Evolutionary conservation across 2,329 filamentous ascomycete genomes (phyloP).

Genomic region (Lachnellula arida): DNA sequence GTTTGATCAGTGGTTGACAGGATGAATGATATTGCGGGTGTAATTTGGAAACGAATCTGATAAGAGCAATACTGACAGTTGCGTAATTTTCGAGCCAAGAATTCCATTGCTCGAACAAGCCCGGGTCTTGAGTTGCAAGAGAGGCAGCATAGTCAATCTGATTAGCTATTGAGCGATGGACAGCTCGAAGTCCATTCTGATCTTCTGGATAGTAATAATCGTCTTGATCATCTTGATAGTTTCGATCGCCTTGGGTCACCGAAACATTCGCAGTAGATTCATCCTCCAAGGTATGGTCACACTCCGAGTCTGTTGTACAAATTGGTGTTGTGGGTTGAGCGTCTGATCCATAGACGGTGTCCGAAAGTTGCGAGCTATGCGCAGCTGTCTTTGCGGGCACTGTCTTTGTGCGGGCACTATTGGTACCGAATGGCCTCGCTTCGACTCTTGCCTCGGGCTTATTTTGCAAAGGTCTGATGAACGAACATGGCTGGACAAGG

Average conservation of each 20-base stretch:
- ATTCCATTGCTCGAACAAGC: not conserved
- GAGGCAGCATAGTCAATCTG: not conserved
- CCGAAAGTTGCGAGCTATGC: not conserved
- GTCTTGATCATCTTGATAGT: not conserved
- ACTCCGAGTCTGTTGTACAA: not conserved
- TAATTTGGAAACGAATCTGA: not conserved
- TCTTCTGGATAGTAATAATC: not conserved
- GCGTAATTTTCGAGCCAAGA: not conserved
- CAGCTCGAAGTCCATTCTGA: not conserved
- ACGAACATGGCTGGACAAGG: not conserved
- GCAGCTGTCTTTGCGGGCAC: too few relatives aligned
- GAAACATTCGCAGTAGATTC: not conserved
- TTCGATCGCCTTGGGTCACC: not conserved
- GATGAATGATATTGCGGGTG: too few relatives aligned
- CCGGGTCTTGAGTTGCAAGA: not conserved
- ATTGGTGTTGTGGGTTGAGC: not conserved
- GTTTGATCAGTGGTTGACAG: not conserved
- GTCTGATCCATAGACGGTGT: not conserved
- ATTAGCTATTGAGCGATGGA: not conserved
- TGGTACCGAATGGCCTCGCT: not conserved
- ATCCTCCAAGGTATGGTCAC: not conserved
- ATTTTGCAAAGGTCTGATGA: slow-evolving; percentile 4
- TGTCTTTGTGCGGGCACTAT: not conserved
- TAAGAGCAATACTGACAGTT: not conserved
- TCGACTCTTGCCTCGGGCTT: slow-evolving; percentile 10